Evolutionary conservation across 2,329 filamentous ascomycete genomes (phyloP).

Genomic region (Alternaria infectoria): DNA sequence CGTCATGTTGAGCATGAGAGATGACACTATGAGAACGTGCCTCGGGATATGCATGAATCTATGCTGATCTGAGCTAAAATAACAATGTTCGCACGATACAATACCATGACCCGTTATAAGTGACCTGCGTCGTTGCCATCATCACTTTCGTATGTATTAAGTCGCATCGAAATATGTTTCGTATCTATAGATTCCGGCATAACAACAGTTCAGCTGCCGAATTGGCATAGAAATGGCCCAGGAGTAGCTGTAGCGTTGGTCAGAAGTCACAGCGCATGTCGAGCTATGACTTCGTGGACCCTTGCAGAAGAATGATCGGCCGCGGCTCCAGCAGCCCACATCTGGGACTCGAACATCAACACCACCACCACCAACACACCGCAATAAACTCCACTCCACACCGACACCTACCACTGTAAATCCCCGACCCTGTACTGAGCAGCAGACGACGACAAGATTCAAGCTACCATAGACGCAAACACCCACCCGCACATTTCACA

Average conservation of each 20-base stretch:
- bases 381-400: not conserved
- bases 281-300: slow-evolving; percentile 19
- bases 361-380: not conserved
- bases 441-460: not conserved
- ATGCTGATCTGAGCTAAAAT: slow-evolving; percentile 10
- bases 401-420: not conserved
- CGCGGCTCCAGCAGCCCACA: slow-evolving; percentile 10
- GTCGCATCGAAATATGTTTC: not conserved
- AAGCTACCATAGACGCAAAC: not conserved
- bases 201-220: not conserved
- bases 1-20: slow-evolving; percentile 14
- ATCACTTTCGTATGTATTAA: not conserved
- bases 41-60: slow-evolving; percentile 10
- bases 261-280: too few species aligned
- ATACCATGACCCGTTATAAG: not conserved
- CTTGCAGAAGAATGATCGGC: slow-evolving; percentile 18
- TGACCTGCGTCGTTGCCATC: not conserved
- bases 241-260: not conserved
- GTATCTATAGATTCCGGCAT: not conserved
- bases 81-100: not conserved
- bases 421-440: not conserved
- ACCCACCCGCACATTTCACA: not conserved
- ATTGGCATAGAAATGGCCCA: not conserved
- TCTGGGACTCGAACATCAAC: slow-evolving; percentile 1
- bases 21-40: slow-evolving; percentile 16